Evolutionary conservation across 176 grass and related monocot species (phyloP).

Genomic region (Juncus inflexus): DNA sequence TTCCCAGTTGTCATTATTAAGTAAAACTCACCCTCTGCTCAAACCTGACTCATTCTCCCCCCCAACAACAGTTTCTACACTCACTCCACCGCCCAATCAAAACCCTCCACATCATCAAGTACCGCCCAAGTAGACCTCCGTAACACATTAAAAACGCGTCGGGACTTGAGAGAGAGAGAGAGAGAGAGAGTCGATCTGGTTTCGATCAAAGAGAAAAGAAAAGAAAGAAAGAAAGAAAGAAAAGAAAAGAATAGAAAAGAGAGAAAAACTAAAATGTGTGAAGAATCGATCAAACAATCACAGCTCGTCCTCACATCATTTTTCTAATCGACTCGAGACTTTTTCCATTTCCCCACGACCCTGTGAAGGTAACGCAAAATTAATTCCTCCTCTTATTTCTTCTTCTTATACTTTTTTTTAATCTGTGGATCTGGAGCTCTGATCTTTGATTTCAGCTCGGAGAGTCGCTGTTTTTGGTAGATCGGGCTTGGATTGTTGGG

Average conservation of each 20-base stretch:
- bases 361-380: conserved; percentile 24
- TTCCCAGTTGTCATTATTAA: too few species aligned
- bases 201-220: conserved; percentile 18
- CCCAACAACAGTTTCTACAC: too few species aligned
- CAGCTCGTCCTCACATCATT: conserved; percentile 18
- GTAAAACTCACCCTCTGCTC: too few species aligned
- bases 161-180: conserved; percentile 23
- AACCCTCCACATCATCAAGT: too few species aligned
- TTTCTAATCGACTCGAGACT: conserved; percentile 1
- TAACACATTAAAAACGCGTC: not conserved
- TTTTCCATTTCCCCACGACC: conserved; percentile 22
- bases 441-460: conserved; percentile 27
- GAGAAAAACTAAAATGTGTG: conserved; percentile 3
- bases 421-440: not conserved
- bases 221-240: conserved; percentile 4
- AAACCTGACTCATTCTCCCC: too few species aligned
- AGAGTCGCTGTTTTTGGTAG: conserved; percentile 22
- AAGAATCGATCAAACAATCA: conserved; percentile 28
- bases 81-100: too few species aligned
- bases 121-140: too few species aligned
- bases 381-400: conserved; percentile 16
- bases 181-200: conserved; percentile 22
- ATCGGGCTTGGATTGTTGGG: conserved; percentile 21
- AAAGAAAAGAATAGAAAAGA: not conserved
- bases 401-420: conserved; percentile 33